phyloP scores from a whole-genome alignment of 108 stramenopile species.

The Skeletonema grethae region DNA sequence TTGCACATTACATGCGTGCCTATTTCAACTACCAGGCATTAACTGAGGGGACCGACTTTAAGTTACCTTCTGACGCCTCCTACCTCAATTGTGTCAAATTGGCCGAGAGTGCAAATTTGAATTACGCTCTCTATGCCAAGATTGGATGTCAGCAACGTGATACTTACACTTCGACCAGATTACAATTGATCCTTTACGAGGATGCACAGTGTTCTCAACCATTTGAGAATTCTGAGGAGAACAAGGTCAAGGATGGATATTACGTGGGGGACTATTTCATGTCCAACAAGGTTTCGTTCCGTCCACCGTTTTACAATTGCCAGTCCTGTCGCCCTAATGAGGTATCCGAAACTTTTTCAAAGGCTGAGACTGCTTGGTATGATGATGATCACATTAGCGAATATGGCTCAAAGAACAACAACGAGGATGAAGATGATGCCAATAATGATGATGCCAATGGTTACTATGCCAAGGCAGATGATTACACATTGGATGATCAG shows the following conservation, averaged over 20 bases:
- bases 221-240: constrained; percentile 61
- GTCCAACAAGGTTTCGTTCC: constrained; percentile 66
- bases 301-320: constrained; percentile 83
- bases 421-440: constrained; percentile 25
- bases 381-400: constrained; percentile 82
- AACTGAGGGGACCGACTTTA: constrained; percentile 67
- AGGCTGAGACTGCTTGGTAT: constrained; percentile 71
- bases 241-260: constrained; percentile 62
- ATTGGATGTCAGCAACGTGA: constrained; percentile 86
- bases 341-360: constrained; percentile 77
- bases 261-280: constrained; percentile 65
- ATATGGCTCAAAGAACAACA: constrained; percentile 48
- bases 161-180: constrained; percentile 81
- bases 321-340: constrained; percentile 59
- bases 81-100: constrained; percentile 65
- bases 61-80: constrained; percentile 66
- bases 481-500: constrained; percentile 22
- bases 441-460: constrained; percentile 52
- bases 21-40: constrained; percentile 89
- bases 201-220: constrained; percentile 68
- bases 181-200: constrained; percentile 79
- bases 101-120: constrained; percentile 53
- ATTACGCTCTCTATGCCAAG: constrained; percentile 74
- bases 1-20: constrained; percentile 90
- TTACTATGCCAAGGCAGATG: constrained; percentile 31